These are phyloP conservation scores for Salvia sclarea DNA, from an alignment of 305 asterid species.

Conservation along the genomic window DNA sequence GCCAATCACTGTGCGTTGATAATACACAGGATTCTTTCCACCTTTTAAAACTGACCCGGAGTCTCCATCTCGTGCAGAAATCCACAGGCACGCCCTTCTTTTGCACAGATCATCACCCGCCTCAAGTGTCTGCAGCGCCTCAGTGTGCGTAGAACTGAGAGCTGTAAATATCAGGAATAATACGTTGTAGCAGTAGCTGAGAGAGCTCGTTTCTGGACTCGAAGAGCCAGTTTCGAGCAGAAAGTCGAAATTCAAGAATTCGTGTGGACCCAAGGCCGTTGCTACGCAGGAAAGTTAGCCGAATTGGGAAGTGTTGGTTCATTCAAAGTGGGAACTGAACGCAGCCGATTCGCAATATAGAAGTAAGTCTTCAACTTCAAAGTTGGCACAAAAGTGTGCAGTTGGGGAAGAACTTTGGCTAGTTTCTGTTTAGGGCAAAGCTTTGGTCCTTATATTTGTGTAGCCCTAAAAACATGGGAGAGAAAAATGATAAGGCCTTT, in stretches of 20 bases:
- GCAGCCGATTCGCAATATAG: conserved; percentile 43
- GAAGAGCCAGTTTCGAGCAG: conserved; percentile 41
- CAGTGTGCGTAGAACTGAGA: conserved; percentile 43
- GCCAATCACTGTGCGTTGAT: not conserved
- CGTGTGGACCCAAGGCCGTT: conserved; percentile 35
- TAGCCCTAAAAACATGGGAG: conserved; percentile 32
- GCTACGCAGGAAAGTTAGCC: conserved; percentile 33
- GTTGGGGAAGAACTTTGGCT: conserved; percentile 24
- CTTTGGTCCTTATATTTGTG: conserved; percentile 32
- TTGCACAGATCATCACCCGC: conserved; percentile 79
- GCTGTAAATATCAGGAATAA: conserved; percentile 35
- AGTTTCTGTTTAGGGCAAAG: conserved; percentile 25
- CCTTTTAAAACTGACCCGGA: conserved; percentile 22
- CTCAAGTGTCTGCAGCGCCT: conserved; percentile 75
- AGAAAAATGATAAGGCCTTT: conserved; percentile 19
- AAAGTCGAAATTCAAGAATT: conserved; percentile 21
- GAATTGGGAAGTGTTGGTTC: conserved; percentile 76
- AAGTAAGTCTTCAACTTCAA: conserved; percentile 40
- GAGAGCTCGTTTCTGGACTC: conserved; percentile 42
- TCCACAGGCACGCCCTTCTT: conserved; percentile 80
- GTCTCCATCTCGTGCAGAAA: conserved; percentile 59
- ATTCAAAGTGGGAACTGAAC: conserved; percentile 85
- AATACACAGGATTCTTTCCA: conserved; percentile 34
- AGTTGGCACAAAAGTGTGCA: conserved; percentile 37
- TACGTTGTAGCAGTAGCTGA: conserved; percentile 38